A percentile compares a stretch with the other conserved stretches of the same genome.
These are phyloP conservation scores for Xylariaceae sp. DNA, from an alignment of 2,329 filamentous ascomycete species.

Conservation along the genomic window DNA sequence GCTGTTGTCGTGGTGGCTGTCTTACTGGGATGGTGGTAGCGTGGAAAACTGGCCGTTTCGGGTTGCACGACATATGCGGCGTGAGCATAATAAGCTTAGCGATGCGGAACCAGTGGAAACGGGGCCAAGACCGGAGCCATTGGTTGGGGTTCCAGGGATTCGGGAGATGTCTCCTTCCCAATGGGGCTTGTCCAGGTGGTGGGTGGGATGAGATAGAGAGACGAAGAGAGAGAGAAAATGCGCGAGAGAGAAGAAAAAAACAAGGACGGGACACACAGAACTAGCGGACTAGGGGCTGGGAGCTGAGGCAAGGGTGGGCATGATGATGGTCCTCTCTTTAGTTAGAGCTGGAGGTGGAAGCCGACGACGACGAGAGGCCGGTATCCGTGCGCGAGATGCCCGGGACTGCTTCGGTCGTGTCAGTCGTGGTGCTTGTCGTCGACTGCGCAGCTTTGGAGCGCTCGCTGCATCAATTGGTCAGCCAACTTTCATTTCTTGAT, in stretches of 20 bases:
- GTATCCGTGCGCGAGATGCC: slow-evolving; percentile 28
- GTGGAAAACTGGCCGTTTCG: slow-evolving; percentile 5
- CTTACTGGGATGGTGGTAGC: not conserved
- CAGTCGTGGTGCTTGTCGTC: not conserved
- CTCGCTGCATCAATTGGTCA: slow-evolving; percentile 23
- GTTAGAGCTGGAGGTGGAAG: slow-evolving; percentile 18
- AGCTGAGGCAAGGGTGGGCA: not conserved
- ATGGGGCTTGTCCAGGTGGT: not conserved
- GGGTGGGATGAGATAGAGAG: not conserved
- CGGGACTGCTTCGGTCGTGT: slow-evolving; percentile 12
- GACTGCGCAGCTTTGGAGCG: slow-evolving; percentile 3
- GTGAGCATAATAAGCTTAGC: not conserved
- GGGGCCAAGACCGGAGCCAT: slow-evolving; percentile 2
- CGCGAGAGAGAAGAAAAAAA: not conserved
- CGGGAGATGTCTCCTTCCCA: not conserved
- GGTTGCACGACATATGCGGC: slow-evolving; percentile 21
- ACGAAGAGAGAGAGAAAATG: not conserved
- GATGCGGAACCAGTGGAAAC: slow-evolving; percentile 10
- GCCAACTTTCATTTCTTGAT: slow-evolving; percentile 6
- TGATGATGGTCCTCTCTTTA: slow-evolving; percentile 9
- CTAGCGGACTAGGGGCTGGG: not conserved
- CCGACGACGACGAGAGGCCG: slow-evolving; percentile 26
- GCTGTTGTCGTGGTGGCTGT: too few species aligned
- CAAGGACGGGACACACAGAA: not conserved
- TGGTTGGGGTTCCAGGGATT: not conserved